phyloP scores from a whole-genome alignment of 164 flowering plant species.

The Piper betle region DNA sequence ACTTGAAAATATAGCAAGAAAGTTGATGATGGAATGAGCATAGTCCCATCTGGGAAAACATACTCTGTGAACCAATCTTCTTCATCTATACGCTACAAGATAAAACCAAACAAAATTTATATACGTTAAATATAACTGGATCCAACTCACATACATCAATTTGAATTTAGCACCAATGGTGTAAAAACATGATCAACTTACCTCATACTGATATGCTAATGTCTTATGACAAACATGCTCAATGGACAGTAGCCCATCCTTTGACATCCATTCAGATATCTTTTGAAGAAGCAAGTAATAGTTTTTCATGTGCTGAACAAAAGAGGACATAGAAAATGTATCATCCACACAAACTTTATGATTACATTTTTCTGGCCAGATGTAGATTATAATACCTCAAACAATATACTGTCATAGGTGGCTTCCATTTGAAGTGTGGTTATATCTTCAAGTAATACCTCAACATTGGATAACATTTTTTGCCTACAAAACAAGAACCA shows the following conservation, averaged over 20 bases:
- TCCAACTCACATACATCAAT: background rate
- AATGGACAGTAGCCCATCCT: conserved; percentile 16
- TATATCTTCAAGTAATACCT: no score
- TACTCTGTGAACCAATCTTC: no score
- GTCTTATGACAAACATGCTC: conserved; percentile 14
- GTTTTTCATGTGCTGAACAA: conserved; percentile 16
- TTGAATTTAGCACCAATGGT: background rate
- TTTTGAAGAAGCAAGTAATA: conserved; percentile 9
- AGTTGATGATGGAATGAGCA: no score
- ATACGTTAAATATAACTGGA: background rate
- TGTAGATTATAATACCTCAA: conserved; percentile 40
- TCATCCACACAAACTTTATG: background rate
- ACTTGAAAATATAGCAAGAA: no score
- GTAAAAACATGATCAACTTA: background rate
- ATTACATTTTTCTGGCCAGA: background rate
- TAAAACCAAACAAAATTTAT: background rate
- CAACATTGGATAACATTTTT: no score
- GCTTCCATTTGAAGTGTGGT: no score
- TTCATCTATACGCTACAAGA: conserved; percentile 9
- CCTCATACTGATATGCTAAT: conserved; percentile 10
- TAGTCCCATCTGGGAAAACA: no score
- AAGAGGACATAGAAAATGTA: background rate
- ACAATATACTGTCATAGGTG: conserved; percentile 69
- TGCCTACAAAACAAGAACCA: no score
- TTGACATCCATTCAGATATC: conserved; percentile 13